Conservation (phyloP, 2,329 filamentous ascomycete species). For the Nothophoma quercina region DNA sequence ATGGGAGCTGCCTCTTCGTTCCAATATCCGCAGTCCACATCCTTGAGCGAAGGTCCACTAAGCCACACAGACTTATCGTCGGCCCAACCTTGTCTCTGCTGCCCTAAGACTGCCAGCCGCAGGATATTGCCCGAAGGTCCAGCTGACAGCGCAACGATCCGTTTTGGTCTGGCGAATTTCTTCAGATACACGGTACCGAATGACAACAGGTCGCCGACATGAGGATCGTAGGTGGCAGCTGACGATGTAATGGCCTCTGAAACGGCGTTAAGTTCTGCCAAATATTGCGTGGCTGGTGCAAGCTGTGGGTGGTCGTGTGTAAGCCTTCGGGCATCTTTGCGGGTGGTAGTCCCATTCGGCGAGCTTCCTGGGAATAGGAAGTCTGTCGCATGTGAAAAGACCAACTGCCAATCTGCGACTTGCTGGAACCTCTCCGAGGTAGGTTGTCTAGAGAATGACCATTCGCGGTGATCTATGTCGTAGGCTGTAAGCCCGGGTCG, state of each 20-base stretch:
- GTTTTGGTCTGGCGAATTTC: conserved; percentile 36
- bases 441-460: conserved; percentile 57
- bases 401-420: conserved; percentile 33
- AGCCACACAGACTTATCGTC: conserved; percentile 56
- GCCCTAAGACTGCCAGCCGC: conserved; percentile 60
- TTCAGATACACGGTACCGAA: conserved; percentile 64
- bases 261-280: conserved; percentile 33
- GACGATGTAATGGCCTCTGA: conserved; percentile 44
- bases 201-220: conserved; percentile 58
- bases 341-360: conserved; percentile 12
- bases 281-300: conserved; percentile 25
- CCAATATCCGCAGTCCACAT: conserved; percentile 63
- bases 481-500: conserved; percentile 62
- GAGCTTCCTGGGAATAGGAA: conserved; percentile 4
- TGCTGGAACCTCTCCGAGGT: conserved; percentile 31
- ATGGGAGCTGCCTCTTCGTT: conserved; percentile 61
- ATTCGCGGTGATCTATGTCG: conserved; percentile 55
- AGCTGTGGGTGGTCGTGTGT: conserved; percentile 34
- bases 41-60: conserved; percentile 53
- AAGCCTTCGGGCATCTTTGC: conserved; percentile 27
- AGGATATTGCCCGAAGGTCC: conserved; percentile 68
- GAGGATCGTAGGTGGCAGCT: conserved; percentile 49
- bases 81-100: conserved; percentile 65
- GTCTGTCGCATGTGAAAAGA: conserved; percentile 27
- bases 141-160: conserved; percentile 46